A percentile compares a stretch with the other conserved stretches of the same genome.
phyloP scores from a whole-genome alignment of 1,284 basidiomycete species.

The Ganoderma lingzhi region DNA sequence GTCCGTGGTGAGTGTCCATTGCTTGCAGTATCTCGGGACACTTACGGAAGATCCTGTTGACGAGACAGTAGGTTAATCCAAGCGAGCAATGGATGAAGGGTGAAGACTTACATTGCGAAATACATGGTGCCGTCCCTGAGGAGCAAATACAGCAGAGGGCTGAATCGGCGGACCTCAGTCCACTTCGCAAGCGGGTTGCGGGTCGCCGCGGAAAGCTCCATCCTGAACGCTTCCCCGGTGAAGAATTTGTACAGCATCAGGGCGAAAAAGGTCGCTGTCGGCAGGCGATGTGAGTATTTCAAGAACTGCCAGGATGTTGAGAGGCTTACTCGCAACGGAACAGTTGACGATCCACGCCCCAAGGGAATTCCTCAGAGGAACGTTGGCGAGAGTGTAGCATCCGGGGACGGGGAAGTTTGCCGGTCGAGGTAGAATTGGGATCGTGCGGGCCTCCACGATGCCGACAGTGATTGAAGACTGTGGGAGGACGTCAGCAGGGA shows the following conservation, averaged over 20 bases:
- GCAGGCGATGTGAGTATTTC: neutral
- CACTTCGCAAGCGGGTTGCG: conserved; percentile 13
- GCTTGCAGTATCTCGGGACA: no score
- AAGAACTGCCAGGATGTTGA: neutral
- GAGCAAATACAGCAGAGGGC: conserved; percentile 17
- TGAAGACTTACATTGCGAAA: conserved; percentile 13
- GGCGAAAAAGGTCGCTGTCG: conserved; percentile 6
- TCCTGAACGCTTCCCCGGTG: conserved; percentile 17
- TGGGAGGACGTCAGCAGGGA: neutral
- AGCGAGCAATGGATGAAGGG: neutral
- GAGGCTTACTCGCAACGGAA: conserved; percentile 13
- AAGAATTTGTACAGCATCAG: conserved; percentile 18
- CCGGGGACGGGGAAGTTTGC: conserved; percentile 14
- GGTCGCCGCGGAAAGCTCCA: conserved; percentile 9
- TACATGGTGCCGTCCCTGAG: conserved; percentile 14
- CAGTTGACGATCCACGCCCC: conserved; percentile 18
- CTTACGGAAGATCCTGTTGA: conserved; percentile 17
- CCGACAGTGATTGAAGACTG: conserved; percentile 13
- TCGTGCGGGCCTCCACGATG: conserved; percentile 11
- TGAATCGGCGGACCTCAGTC: conserved; percentile 15
- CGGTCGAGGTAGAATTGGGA: conserved; percentile 14
- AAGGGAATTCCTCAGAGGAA: conserved; percentile 12
- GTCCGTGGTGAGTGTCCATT: neutral
- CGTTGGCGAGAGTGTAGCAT: conserved; percentile 15
- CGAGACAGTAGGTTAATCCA: neutral